A percentile compares a stretch with the other conserved stretches of the same genome.
Conservation (phyloP, 768 basidiomycete genomes). For the Hygrophoropsis aurantiaca region DNA sequence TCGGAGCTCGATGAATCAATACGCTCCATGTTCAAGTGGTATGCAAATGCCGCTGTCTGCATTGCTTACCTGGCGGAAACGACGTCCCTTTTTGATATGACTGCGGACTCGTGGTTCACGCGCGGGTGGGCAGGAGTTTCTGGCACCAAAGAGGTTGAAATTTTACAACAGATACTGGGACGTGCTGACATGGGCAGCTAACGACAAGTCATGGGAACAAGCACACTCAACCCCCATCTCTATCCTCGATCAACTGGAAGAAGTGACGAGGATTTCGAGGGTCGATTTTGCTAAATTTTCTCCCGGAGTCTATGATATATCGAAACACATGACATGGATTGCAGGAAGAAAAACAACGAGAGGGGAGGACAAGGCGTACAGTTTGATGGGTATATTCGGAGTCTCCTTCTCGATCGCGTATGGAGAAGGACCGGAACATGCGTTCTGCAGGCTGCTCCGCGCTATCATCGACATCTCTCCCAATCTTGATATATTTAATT, state of each 20-base stretch:
- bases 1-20: conserved; percentile 14
- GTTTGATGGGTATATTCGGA: conserved; percentile 8
- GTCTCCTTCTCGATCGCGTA: conserved; percentile 8
- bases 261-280: too few relatives aligned
- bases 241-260: neutral
- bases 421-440: conserved; percentile 6
- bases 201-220: neutral
- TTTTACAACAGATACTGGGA: conserved; percentile 10
- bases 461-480: neutral
- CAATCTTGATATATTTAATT: neutral
- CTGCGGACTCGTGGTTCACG: conserved; percentile 9
- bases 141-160: conserved; percentile 9
- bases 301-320: neutral
- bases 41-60: conserved; percentile 10
- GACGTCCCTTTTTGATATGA: neutral
- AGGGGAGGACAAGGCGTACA: conserved; percentile 11
- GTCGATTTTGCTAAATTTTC: neutral
- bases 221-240: neutral
- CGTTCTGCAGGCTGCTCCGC: neutral
- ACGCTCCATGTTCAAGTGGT: conserved; percentile 15
- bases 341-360: conserved; percentile 10
- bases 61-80: conserved; percentile 3
- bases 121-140: conserved; percentile 5
- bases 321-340: conserved; percentile 10
- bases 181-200: neutral